phyloP scores from a whole-genome alignment of 2,329 filamentous ascomycete genomes.

The Trichoderma sp. region DNA sequence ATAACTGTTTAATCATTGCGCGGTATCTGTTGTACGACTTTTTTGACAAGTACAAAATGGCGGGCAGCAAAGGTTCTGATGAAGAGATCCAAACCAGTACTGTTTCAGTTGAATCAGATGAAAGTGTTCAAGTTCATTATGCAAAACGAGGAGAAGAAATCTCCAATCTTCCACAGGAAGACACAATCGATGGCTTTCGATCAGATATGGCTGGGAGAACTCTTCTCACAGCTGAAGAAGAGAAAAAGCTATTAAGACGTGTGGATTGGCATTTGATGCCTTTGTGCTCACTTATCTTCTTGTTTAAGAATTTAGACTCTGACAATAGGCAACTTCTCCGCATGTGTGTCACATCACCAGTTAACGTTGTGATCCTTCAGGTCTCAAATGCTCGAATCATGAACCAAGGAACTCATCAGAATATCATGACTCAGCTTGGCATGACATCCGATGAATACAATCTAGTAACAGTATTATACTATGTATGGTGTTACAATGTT shows the following conservation, averaged over 20 bases:
- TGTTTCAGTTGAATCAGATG: not conserved
- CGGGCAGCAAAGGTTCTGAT: not conserved
- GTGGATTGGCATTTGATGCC: not conserved
- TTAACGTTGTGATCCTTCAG: not conserved
- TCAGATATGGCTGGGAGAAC: not conserved
- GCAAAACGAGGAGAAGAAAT: not conserved
- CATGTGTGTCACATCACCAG: not conserved
- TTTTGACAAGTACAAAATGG: not conserved
- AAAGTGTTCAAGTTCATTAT: not conserved
- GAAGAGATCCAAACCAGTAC: not conserved
- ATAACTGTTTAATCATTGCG: too few relatives aligned
- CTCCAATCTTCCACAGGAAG: not conserved
- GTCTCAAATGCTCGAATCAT: conserved; percentile 47
- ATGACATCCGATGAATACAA: conserved; percentile 45
- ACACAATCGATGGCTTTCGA: not conserved
- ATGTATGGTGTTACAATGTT: conserved; percentile 31
- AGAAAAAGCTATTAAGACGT: not conserved
- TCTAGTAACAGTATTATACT: conserved; percentile 42
- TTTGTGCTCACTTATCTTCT: not conserved
- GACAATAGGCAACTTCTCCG: not conserved
- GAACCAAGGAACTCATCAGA: conserved; percentile 42
- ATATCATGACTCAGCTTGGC: conserved; percentile 44
- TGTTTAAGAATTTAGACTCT: not conserved
- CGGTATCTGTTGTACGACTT: not conserved
- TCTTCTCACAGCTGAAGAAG: not conserved